These are phyloP conservation scores for Aegilops bicornis DNA, from an alignment of 176 grass and related monocot genomes.

Conservation along the genomic window DNA sequence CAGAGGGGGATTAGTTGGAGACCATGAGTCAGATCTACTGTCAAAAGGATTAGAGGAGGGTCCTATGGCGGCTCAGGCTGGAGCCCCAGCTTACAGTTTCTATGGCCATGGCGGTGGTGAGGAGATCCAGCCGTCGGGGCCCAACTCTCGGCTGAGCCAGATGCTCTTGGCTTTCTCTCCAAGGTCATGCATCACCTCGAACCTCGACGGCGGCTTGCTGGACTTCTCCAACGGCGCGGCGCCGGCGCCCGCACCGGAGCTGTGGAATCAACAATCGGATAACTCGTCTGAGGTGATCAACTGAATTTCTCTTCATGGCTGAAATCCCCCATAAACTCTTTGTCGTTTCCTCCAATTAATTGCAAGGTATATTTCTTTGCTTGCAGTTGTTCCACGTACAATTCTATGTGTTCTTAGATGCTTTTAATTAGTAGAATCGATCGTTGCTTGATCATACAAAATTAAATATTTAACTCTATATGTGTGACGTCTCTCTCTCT, in stretches of 20 bases:
- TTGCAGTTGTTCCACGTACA: neutral
- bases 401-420: neutral
- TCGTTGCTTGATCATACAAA: neutral
- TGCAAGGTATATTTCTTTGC: neutral
- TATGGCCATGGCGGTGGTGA: conserved; percentile 36
- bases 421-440: neutral
- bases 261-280: conserved; percentile 56
- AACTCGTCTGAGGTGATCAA: conserved; percentile 83
- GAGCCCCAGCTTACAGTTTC: conserved; percentile 35
- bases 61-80: conserved; percentile 20
- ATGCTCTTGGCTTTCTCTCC: conserved; percentile 64
- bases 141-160: conserved; percentile 58
- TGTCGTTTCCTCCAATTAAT: neutral
- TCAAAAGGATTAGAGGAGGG: conserved; percentile 44
- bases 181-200: conserved; percentile 71
- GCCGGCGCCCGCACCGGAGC: conserved; percentile 20
- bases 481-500: neutral
- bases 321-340: neutral
- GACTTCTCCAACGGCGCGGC: conserved; percentile 64
- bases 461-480: neutral
- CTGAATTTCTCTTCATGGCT: neutral
- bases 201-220: conserved; percentile 65
- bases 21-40: conserved; percentile 49
- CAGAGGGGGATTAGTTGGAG: conserved; percentile 48
- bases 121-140: conserved; percentile 42